These are phyloP conservation scores for Dendrobium chrysotoxum DNA, from an alignment of 106 monocot genomes.

Conservation along the genomic window DNA sequence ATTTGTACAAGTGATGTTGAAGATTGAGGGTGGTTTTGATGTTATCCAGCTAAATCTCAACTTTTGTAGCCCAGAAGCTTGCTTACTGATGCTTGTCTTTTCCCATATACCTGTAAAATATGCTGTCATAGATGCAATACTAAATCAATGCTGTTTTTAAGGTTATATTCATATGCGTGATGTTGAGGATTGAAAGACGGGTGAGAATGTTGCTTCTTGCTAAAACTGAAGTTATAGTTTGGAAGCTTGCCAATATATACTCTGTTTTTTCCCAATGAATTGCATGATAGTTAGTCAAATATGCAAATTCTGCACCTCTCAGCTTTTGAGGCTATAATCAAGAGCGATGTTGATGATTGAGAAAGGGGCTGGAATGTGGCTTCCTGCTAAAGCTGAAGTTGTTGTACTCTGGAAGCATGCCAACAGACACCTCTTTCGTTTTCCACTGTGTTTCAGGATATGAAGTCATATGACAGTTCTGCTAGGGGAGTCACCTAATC, in stretches of 20 bases:
- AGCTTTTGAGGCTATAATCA: not conserved
- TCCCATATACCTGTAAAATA: not conserved
- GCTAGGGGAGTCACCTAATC: not conserved
- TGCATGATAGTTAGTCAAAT: no score
- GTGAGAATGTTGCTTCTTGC: not conserved
- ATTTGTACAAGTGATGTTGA: not conserved
- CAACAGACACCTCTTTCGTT: not conserved
- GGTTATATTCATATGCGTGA: not conserved
- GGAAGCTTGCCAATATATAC: not conserved
- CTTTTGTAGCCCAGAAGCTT: not conserved
- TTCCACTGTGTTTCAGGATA: not conserved
- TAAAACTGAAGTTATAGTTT: not conserved
- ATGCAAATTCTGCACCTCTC: not conserved
- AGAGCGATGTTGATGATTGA: not conserved
- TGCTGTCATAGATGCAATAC: not conserved
- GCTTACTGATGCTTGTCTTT: not conserved
- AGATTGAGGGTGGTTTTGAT: not conserved
- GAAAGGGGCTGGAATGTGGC: not conserved
- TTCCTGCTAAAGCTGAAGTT: not conserved
- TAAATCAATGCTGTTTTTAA: not conserved
- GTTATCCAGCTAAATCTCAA: not conserved
- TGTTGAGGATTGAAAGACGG: not conserved
- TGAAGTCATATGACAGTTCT: not conserved
- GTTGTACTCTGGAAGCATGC: not conserved
- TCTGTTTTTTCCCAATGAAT: not conserved